phyloP scores from a whole-genome alignment of 1,139 yeast genomes.

The Suhomyces chickasaworum region DNA sequence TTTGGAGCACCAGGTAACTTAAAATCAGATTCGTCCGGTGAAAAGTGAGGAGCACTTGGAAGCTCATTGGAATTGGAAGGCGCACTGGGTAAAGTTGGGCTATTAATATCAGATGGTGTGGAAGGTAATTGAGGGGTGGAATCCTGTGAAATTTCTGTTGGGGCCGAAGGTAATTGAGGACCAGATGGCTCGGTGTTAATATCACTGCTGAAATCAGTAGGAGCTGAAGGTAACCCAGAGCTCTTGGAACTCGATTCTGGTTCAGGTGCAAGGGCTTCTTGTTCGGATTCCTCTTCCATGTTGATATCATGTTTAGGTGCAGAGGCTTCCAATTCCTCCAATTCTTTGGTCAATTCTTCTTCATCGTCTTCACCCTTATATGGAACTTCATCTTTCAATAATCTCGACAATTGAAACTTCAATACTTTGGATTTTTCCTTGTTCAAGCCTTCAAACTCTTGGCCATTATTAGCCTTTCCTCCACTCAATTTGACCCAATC shows the following conservation, averaged over 20 bases:
- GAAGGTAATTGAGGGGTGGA: constrained; percentile 1
- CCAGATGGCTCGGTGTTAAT: constrained; percentile 10
- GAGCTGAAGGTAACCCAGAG: constrained; percentile 20
- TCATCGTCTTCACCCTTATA: constrained; percentile 26
- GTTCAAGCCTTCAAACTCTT: constrained; percentile 31
- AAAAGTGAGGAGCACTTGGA: constrained; percentile 13
- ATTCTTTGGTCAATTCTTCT: constrained; percentile 34
- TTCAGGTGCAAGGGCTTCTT: neutral
- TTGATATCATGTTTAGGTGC: neutral
- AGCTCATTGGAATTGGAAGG: constrained; percentile 1
- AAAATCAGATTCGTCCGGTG: constrained; percentile 17
- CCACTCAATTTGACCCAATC: constrained; percentile 38
- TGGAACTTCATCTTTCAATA: constrained; percentile 42
- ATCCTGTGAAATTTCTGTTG: neutral
- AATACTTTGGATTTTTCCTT: constrained; percentile 40
- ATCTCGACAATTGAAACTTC: constrained; percentile 42
- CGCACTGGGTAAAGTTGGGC: neutral
- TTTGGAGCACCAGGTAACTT: constrained; percentile 48
- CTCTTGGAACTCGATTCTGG: neutral
- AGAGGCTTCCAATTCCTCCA: constrained; percentile 9
- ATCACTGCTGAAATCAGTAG: constrained; percentile 18
- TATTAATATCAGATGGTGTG: neutral
- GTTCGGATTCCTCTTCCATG: neutral
- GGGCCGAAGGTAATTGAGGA: constrained; percentile 14
- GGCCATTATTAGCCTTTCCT: constrained; percentile 30